Base-by-base conservation (phyloP, 306 rosid species). In the Glycine latifolia region DNA sequence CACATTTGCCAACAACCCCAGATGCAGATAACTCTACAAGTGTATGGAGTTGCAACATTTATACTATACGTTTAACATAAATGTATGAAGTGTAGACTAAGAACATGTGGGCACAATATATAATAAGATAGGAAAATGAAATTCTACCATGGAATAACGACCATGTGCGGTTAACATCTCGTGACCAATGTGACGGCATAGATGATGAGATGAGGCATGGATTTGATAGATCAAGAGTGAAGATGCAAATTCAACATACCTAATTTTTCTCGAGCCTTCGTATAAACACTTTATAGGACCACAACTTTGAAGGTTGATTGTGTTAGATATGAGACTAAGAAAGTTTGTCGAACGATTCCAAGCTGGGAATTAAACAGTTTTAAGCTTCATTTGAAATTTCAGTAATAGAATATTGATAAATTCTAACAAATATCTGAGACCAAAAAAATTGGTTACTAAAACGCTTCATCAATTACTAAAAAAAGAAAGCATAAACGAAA, bases 311-410 rank as follows among this genome's bases (percentile, higher is more conserved):
- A 33, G 58, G 58, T 26, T 26, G 2, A 46, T 12, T 71, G 43
- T n/a, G 71, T 20, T 66, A 37, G 68, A 67, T 8, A 53, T 41
- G 33, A 54, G 44, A 66, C 26, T 12, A 26, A 26, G 31, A 26
- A 50, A 3, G 81, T 47, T 79, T 79, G 41, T 56, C 71, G 11
- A 59, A 31, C 26, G 39, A 55, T 79, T 68, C 14, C 56, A 56
- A 44, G 50, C 9, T 20, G n/a, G 6, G 13, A 53, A 54, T 67
- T 16, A 53, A 68, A 11, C 53, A 11, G 6, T 26, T 26, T 26
- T 10, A 37, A 3, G n/a, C 0, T 53, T 61, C 1, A 61, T 4
- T 33, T 15, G 7, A 67, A 67, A 35, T 5, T 53, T 39, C 62
- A 2, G 17, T 12, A 44, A 26, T 31, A 69, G 50, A 26, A 79